These are phyloP conservation scores for Priceomyces haplophilus DNA, from an alignment of 805 yeast species.

Conservation along the genomic window DNA sequence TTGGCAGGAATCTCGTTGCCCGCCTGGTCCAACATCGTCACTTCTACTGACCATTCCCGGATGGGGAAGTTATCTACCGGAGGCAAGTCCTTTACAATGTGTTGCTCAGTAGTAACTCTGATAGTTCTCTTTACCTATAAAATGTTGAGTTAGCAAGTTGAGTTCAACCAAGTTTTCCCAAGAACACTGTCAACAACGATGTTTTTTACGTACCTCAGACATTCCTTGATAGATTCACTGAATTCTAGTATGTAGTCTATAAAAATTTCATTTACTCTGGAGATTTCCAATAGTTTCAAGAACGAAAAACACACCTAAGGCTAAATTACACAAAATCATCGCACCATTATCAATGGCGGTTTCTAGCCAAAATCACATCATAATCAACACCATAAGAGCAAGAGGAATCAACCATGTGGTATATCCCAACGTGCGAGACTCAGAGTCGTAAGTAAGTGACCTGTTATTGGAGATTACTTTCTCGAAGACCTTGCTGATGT, in stretches of 20 bases:
- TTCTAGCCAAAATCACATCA: background rate
- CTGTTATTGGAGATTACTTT: background rate
- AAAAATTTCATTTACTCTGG: background rate
- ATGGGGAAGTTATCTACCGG: slow-evolving; percentile 90
- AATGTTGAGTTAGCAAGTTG: background rate
- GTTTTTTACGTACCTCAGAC: slow-evolving; percentile 6
- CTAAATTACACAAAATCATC: slow-evolving; percentile 4
- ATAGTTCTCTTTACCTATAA: slow-evolving; percentile 73
- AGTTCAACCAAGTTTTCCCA: background rate
- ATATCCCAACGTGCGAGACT: background rate
- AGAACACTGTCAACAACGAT: background rate
- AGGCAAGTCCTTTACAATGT: slow-evolving; percentile 73
- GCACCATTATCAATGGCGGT: background rate
- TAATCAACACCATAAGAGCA: background rate
- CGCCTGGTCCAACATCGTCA: slow-evolving; percentile 68
- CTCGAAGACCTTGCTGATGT: background rate
- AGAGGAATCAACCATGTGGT: background rate
- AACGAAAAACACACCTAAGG: slow-evolving; percentile 3
- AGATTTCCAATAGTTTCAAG: background rate
- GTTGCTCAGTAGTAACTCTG: slow-evolving; percentile 83
- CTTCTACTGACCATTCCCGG: slow-evolving; percentile 87
- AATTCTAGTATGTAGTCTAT: background rate
- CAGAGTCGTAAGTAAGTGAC: background rate
- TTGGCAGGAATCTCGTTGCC: slow-evolving; percentile 85
- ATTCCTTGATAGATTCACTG: slow-evolving; percentile 3